Conservation (phyloP, 495 filamentous ascomycete genomes). For the Hypoxylon rickii region DNA sequence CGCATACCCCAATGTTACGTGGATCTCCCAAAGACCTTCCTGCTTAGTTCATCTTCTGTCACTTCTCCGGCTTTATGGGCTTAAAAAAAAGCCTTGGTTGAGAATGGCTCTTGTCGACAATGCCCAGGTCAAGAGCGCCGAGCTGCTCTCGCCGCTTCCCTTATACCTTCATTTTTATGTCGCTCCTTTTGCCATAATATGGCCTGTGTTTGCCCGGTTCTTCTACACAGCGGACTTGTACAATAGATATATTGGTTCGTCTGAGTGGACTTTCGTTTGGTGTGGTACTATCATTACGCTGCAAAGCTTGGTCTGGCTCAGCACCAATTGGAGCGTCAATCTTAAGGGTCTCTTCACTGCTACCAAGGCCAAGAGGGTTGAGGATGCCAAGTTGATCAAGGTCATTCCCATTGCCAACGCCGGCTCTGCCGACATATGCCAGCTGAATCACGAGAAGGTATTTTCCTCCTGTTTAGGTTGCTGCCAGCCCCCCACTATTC, state of each 20-base stretch:
- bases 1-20: no score
- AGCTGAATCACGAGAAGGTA: constrained; percentile 73
- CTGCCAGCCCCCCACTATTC: neutral
- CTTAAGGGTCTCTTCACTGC: constrained; percentile 82
- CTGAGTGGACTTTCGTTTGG: constrained; percentile 98
- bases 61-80: constrained; percentile 11
- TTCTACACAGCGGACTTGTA: constrained; percentile 84
- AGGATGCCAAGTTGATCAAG: constrained; percentile 87
- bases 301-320: constrained; percentile 91
- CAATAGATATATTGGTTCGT: constrained; percentile 81
- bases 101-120: constrained; percentile 80
- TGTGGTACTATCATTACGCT: constrained; percentile 81
- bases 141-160: constrained; percentile 87
- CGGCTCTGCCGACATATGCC: constrained; percentile 85
- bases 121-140: constrained; percentile 82
- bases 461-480: constrained; percentile 21
- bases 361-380: constrained; percentile 67
- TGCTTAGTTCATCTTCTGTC: no score
- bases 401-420: constrained; percentile 90
- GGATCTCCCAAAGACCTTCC: no score
- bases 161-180: constrained; percentile 81
- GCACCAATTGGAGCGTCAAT: constrained; percentile 95
- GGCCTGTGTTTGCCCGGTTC: constrained; percentile 86
- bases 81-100: neutral
- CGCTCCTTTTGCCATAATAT: constrained; percentile 88